Conservation (phyloP, 108 stramenopile species). For the Nannochloropsis granulata region DNA sequence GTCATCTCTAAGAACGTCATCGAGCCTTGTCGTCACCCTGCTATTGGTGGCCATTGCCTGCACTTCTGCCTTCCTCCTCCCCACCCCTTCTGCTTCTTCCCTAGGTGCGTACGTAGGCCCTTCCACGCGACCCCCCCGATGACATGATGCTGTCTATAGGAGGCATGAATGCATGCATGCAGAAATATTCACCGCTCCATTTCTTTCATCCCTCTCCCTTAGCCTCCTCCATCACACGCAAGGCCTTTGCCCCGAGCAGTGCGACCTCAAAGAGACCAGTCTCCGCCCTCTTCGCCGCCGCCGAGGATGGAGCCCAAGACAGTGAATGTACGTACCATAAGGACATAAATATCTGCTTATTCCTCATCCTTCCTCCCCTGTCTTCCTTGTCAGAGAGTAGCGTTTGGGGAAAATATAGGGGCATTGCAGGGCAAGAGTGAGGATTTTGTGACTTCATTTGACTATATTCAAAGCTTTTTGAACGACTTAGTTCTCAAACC, state of each 20-base stretch:
- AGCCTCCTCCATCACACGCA: not conserved
- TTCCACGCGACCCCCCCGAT: not conserved
- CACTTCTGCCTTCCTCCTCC: not conserved
- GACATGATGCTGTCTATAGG: too few species aligned
- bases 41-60: not conserved
- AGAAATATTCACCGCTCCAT: not conserved
- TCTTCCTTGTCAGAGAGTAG: not conserved
- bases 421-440: slow-evolving; percentile 4
- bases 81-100: not conserved
- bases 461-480: slow-evolving; percentile 14
- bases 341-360: not conserved
- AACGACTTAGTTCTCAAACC: not conserved
- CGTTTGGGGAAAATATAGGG: too few species aligned
- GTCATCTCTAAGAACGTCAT: not conserved
- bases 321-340: not conserved
- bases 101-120: not conserved
- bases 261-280: not conserved
- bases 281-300: not conserved
- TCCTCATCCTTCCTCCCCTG: not conserved
- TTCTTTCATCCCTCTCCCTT: not conserved
- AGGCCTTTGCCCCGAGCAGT: not conserved
- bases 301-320: not conserved
- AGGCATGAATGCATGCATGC: too few species aligned
- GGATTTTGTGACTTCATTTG: slow-evolving; percentile 34
- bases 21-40: not conserved